Evolutionary conservation across 176 grass and related monocot species (phyloP), one percentile per base, ranked within the genome.

Genomic region (Bonia amplexicaulis): DNA sequence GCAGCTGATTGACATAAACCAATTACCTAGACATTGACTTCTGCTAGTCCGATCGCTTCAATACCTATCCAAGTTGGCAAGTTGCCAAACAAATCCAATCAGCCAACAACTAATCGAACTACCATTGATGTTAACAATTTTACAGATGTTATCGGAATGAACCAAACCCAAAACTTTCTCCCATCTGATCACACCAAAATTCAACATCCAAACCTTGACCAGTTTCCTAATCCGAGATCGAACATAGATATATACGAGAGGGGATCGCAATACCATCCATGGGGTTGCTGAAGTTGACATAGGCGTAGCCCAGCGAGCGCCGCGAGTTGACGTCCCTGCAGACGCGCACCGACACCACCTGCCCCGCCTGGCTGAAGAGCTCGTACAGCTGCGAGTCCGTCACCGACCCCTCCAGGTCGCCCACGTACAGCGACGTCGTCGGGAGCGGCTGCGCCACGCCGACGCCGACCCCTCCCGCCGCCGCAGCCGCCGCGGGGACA

Each of bases 251-350:
- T 33, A 26, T 70, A 2, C 1, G 15, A 16, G 10, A 78, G 29
- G 69, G 64, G 55, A 75, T 59, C 79, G 77, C 19, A 31, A 78
- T 87, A 98, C 96, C 93, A 89, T 98, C 93, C 55, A 91, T 2
- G 35, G 93, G 87, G 72, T 86, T 91, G 78, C 29, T 85, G 93
- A 85, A 98, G 93, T 98, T 98, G 68, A 98, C 96, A 63, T 98
- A 98, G 83, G 91, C 96, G 73, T 98, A 98, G 26, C 96, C 93
- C 41, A 98, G 93, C 41, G 93, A 98, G 42, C 89, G 87, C 60
- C 93, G 86, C 26, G 91, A 77, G 74, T n/a, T 87, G 78, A 89
- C 37, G 69, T 98, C 93, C 67, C 96, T 87, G 85, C 96, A 98
- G 75, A 98, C 96, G 44, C 96, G 91, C 48, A 98, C 96, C 25